Evolutionary conservation across 306 rosid species (phyloP).

Genomic region (Ochetophila trinervis): DNA sequence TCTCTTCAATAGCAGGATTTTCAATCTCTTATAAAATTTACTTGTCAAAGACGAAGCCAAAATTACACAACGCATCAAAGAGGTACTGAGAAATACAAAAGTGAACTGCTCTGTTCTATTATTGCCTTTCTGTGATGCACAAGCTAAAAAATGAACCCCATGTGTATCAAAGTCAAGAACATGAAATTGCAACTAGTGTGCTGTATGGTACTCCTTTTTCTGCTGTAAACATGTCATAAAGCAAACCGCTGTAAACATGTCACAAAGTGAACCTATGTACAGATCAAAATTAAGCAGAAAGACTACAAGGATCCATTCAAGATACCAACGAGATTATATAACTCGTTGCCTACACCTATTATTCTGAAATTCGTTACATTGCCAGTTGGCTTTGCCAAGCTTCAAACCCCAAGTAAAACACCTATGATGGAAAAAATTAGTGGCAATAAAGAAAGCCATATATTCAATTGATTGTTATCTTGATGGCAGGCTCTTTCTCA

Average conservation of each 20-base stretch:
- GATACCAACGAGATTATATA: not conserved
- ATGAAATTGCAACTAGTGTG: not conserved
- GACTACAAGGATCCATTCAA: not conserved
- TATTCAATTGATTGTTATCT: too few species aligned
- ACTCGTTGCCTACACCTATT: too few species aligned
- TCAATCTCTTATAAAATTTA: conserved; percentile 5
- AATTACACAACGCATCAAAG: conserved; percentile 17
- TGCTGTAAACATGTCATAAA: too few species aligned
- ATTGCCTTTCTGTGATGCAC: conserved; percentile 5
- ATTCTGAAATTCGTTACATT: too few species aligned
- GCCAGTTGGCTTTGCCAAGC: too few species aligned
- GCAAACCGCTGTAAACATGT: too few species aligned
- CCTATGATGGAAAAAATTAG: too few species aligned
- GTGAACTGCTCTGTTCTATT: not conserved
- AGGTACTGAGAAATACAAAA: conserved; percentile 11
- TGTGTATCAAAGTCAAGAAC: conserved; percentile 9
- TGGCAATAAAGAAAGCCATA: too few species aligned
- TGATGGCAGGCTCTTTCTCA: too few species aligned
- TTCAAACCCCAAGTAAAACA: too few species aligned
- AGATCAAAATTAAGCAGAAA: not conserved
- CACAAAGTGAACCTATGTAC: too few species aligned
- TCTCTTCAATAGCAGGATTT: conserved; percentile 12
- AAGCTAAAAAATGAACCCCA: conserved; percentile 2
- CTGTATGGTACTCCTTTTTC: not conserved
- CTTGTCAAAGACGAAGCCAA: conserved; percentile 9